Evolutionary conservation across 2,329 filamentous ascomycete species (phyloP).

Genomic region (Microdochium paspali): DNA sequence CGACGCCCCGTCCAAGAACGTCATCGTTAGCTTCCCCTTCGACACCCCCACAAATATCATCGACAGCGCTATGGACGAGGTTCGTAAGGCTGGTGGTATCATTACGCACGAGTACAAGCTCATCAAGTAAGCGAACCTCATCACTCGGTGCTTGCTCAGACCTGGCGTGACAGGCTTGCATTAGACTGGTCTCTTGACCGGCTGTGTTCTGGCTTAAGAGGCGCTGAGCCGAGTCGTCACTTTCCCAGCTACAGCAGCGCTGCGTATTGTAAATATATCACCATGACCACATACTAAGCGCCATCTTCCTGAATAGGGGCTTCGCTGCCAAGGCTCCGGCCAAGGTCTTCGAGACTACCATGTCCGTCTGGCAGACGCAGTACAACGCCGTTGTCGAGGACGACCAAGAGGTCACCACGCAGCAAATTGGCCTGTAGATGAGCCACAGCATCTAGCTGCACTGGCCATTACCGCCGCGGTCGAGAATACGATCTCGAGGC

Average conservation of each 20-base stretch:
- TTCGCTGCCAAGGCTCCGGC: slow-evolving; percentile 68
- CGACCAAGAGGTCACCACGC: slow-evolving; percentile 56
- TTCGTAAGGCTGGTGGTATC: slow-evolving; percentile 59
- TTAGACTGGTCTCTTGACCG: too few species aligned
- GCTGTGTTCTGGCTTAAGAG: too few species aligned
- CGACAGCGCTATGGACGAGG: slow-evolving; percentile 59
- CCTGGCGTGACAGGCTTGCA: too few species aligned
- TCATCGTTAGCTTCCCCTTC: slow-evolving; percentile 71
- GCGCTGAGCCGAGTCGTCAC: too few species aligned
- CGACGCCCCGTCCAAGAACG: slow-evolving; percentile 54
- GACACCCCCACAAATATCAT: slow-evolving; percentile 60
- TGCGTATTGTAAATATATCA: too few species aligned
- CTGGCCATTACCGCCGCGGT: too few species aligned
- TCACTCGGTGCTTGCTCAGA: too few species aligned
- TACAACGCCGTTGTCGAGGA: slow-evolving; percentile 65
- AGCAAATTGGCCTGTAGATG: background rate
- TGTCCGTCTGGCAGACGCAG: slow-evolving; percentile 47
- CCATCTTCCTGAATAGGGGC: slow-evolving; percentile 40
- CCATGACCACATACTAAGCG: too few species aligned
- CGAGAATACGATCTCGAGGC: too few species aligned
- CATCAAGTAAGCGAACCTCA: slow-evolving; percentile 46
- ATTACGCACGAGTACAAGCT: slow-evolving; percentile 71
- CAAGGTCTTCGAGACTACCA: slow-evolving; percentile 54
- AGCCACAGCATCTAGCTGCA: too few species aligned
- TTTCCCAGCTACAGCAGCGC: too few species aligned